Base-by-base conservation (phyloP, 148 eudicot genomes). In the Vaccinium vitisidaea region DNA sequence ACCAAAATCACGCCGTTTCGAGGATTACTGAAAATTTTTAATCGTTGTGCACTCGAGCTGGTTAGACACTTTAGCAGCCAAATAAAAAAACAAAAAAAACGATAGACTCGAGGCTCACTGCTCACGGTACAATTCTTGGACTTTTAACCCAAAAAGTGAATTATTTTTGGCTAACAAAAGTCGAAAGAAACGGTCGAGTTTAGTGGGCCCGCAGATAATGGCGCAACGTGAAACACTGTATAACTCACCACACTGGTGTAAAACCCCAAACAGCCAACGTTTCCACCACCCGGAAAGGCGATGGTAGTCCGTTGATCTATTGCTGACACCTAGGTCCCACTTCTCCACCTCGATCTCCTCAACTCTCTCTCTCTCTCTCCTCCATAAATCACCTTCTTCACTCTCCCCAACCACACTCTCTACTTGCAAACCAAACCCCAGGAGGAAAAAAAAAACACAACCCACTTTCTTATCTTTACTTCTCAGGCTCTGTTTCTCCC, bases 321-420 rank as follows among this genome's bases (percentile, higher is more conserved):
- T 55, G 53, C 59, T 58, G 81, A 83, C 71, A 83, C 36, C 2
- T 48, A 7, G 48, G 49, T 70, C 82, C 85, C 87, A 70, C 80
- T 27, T 48, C 65, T 32, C 87, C 80, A 49, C 49, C 50, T 73
- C 77, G 84, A 78, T 53, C 82, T 13, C 76, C 43, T 23, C 39
- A 3, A 6, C 8, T 6, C 14, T 1, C 10, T 23, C 27, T 69
- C 84, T 52, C 48, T 25, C 63, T 46, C 54, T n/a, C 82, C 80
- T 30, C 80, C 81, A 59, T 81, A 78, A 84, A 27, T 46, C 8
- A 19, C 43, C 50, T 5, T n/a, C 77, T 3, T 11, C 54, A 3
- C 75, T 19, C 76, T 49, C 58, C n/a, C 77, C 39, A 25, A 61
- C 49, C 54, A 21, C 83, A 58, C 84, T 54, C 76, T 27, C n/a